Evolutionary conservation across 23 red algal genomes (phyloP), one percentile per base, ranked within the genome.

Genomic region (Gracilariopsis chorda): DNA sequence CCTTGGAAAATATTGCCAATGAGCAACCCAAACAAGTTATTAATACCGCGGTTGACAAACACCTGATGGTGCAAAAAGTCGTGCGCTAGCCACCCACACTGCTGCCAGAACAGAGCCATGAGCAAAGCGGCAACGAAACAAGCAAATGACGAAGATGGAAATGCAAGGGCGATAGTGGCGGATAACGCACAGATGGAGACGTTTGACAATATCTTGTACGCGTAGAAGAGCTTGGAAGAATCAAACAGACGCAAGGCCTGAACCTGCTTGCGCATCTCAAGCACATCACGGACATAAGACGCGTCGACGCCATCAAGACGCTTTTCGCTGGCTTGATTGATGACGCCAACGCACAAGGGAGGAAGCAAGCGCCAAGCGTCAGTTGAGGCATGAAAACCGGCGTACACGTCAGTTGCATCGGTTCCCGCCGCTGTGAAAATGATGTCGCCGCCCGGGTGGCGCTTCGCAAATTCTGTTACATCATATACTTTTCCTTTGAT

Each of bases 31-130:
- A 86, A 90, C 11, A 73, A 37, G 67, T 96, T 92, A 70, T 92
- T 92, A 28, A 92, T 42, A 70, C 34, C 21, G 16, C 94, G 58
- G 48, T 89, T 68, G 32, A 47, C 41, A 59, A 96, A 96, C 44
- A 96, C 88, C 74, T 96, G 94, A 47, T 96, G 94, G 57, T 96
- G 94, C 16, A 92, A 63, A 86, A 96, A 92, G 76, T 96, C 94
- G 44, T 96, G 94, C 21, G 88, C 88, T 16, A 96, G 53, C 94
- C 94, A 96, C 12, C 94, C 94, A 47, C 94, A 96, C 44, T 96
- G 94, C 77, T 96, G 94, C 88, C 80, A 92, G 55, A 96, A 96
- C 32, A 96, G 55, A n/a, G 81, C 94, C 55, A 96, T 78, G 17
- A 92, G 24, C 27, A 92, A 86, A 24, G 73, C 82, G 44, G 94